Percentiles rank a stretch among this genome's conserved stretches.
These are phyloP conservation scores for Cadophora gregata DNA, from an alignment of 2,329 filamentous ascomycete species.

Conservation along the genomic window DNA sequence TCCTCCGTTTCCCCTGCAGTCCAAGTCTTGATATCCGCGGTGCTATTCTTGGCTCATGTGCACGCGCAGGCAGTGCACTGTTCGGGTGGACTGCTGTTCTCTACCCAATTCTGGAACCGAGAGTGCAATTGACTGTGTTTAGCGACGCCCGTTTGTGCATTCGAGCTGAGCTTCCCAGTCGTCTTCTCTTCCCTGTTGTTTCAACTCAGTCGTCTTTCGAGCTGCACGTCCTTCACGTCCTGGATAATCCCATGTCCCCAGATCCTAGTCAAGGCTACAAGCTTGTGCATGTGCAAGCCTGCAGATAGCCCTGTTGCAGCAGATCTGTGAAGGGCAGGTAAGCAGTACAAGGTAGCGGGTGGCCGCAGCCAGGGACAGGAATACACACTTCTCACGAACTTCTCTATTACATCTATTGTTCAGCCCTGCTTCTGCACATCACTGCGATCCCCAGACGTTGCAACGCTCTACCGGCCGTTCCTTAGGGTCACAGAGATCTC, in stretches of 20 bases:
- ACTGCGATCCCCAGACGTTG: not conserved
- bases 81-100: not conserved
- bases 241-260: not conserved
- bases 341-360: not conserved
- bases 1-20: not conserved
- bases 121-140: not conserved
- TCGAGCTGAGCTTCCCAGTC: not conserved
- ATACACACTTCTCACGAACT: not conserved
- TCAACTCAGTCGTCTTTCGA: not conserved
- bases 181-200: not conserved
- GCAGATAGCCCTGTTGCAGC: not conserved
- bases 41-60: not conserved
- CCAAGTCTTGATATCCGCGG: not conserved
- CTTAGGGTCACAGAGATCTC: constrained; percentile 1
- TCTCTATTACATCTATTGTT: not conserved
- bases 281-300: not conserved
- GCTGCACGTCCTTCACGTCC: not conserved
- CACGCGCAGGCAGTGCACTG: not conserved
- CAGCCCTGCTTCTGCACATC: not conserved
- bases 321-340: not conserved
- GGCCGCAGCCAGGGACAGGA: not conserved
- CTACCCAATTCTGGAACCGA: not conserved
- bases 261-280: not conserved
- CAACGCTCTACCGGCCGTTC: not conserved
- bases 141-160: not conserved